These are phyloP conservation scores for Pachyrhizus erosus DNA, from an alignment of 306 rosid species.

Conservation along the genomic window DNA sequence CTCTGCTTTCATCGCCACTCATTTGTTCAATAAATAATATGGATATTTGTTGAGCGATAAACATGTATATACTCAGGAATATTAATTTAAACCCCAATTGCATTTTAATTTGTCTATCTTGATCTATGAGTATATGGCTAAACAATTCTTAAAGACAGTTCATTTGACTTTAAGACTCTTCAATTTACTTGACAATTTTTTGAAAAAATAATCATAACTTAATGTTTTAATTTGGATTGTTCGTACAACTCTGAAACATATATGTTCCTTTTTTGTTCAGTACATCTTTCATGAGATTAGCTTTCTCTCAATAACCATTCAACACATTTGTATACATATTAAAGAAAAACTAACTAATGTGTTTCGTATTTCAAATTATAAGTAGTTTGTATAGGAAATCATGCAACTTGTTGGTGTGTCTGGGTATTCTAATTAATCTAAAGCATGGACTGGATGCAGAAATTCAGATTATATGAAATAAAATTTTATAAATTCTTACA, in stretches of 20 bases:
- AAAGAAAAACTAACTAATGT: background rate
- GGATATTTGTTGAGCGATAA: slow-evolving; percentile 16
- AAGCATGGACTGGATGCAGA: no score
- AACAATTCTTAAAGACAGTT: background rate
- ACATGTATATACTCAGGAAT: background rate
- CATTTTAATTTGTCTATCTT: background rate
- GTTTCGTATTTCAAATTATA: no score
- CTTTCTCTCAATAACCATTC: background rate
- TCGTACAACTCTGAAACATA: background rate
- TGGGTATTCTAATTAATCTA: no score
- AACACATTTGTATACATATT: background rate
- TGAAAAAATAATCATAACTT: background rate
- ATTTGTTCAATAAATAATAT: slow-evolving; percentile 12
- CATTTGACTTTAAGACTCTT: background rate
- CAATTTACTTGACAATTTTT: background rate
- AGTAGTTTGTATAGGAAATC: no score
- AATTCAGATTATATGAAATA: no score
- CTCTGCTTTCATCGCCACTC: slow-evolving; percentile 18
- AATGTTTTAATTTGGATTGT: background rate
- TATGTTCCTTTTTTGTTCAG: background rate
- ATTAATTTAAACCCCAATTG: background rate
- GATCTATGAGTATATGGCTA: background rate
- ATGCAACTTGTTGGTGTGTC: no score
- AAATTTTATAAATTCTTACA: no score
- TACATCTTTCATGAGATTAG: background rate